Base-by-base conservation (phyloP, 352 stramenopile species). In the Globisporangium irregulare region DNA sequence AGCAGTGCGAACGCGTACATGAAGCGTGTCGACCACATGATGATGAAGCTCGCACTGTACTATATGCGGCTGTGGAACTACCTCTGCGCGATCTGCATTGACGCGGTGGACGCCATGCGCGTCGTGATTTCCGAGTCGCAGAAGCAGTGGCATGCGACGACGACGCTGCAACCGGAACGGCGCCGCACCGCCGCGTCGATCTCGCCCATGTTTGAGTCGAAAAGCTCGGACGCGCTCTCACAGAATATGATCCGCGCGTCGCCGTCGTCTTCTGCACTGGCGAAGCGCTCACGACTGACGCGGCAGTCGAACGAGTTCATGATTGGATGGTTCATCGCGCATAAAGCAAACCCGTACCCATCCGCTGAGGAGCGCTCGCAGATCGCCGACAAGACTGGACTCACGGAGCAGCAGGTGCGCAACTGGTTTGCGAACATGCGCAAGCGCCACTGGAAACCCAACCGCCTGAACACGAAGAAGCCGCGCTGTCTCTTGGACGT, bases 391-490 rank as follows among this genome's bases (percentile, higher is more conserved):
- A 81, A 79, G 59, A 94, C 86, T 3, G 84, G 83, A 0, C 68
- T 95, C 32, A 81, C 78, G 6, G 87, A 94, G 72, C 86, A 93
- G 62, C 87, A 95, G 66, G 86, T 95, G 65, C 86, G 86, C 68
- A 94, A 95, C 64, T 95, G 87, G 87, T 95, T 95, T 72, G 86
- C 87, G 22, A 95, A 95, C 68, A 95, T 95, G 86, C 87, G 87
- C 56, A 95, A 95, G 67, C 86, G 87, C 56, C 87, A 95, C 72
- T 95, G 87, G 87, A 94, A 93, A 60, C 87, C 87, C n/a, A 90
- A 80, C 46, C 73, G 74, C 32, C 38, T 73, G n/a, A 87, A 79
- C 54, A 61, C 73, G 20, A 93, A 93, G 77, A 92, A 91, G 68
- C 87, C 87, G 46, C 85, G 87, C 43, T 92, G 84, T 67, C 70